These are phyloP conservation scores for Aeschynomene evenia DNA, from an alignment of 306 rosid genomes.

Conservation along the genomic window DNA sequence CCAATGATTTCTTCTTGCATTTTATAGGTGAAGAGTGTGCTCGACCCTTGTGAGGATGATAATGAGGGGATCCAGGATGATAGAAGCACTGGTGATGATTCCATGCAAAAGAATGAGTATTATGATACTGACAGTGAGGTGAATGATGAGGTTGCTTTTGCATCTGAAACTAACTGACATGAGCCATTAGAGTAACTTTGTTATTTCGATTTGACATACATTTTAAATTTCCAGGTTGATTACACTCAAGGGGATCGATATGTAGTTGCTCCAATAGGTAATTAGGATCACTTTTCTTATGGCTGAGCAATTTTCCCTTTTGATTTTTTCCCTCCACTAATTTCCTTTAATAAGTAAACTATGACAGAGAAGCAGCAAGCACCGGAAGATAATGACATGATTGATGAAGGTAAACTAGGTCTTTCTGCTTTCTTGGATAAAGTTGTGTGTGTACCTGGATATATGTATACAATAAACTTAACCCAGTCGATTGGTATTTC, in stretches of 20 bases:
- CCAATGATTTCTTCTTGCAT: conserved; percentile 11
- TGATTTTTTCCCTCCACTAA: conserved; percentile 14
- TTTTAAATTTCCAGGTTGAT: conserved; percentile 53
- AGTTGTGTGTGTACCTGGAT: background rate
- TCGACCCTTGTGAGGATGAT: conserved; percentile 59
- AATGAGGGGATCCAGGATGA: conserved; percentile 46
- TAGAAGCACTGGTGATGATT: conserved; percentile 40
- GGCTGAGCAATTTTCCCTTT: background rate
- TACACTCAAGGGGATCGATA: conserved; percentile 63
- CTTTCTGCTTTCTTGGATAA: background rate
- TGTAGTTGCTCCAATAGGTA: conserved; percentile 76
- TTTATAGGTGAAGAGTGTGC: conserved; percentile 53
- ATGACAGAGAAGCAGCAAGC: conserved; percentile 61
- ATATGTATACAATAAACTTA: background rate
- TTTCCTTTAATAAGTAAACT: conserved; percentile 9
- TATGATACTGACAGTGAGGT: conserved; percentile 57
- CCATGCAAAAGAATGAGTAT: conserved; percentile 41
- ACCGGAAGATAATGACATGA: conserved; percentile 49
- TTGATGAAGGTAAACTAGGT: conserved; percentile 65
- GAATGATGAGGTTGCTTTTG: conserved; percentile 18
- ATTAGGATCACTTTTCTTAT: conserved; percentile 2
- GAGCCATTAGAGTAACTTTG: conserved; percentile 7
- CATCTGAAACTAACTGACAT: background rate
- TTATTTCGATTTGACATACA: conserved; percentile 11
- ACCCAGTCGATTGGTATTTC: conserved; percentile 4